Base-by-base conservation (phyloP, 139 green algal genomes). In the Tetradesmus obliquus region DNA sequence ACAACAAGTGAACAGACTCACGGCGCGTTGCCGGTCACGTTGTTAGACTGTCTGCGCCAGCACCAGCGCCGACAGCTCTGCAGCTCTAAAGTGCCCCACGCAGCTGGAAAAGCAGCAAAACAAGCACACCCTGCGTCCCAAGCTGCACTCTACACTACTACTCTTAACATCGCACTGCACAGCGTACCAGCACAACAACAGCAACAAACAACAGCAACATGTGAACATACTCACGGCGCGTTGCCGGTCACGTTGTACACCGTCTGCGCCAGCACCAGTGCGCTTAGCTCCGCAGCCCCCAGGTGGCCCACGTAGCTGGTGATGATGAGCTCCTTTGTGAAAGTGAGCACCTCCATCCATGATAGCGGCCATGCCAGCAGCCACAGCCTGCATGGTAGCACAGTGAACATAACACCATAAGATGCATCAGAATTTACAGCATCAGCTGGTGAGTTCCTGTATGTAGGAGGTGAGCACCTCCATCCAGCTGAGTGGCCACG, bases 191-290 rank as follows among this genome's bases (percentile, higher is more conserved):
- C n/a, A n/a, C n/a, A n/a, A n/a, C n/a, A n/a, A n/a, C n/a, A n/a
- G n/a, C n/a, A n/a, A n/a, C n/a, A n/a, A n/a, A n/a, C n/a, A n/a
- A n/a, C n/a, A n/a, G n/a, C 60, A 9, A 71, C 5, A 71, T 9
- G 10, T 71, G 60, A 12, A 3, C 17, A 55, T 1, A 76, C 84
- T 89, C 62, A 89, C 5, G 94, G 94, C 8, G 94, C 94, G 76
- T 96, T 96, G 55, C 94, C 94, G 69, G 83, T 92, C 22, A 96
- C 94, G 79, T 96, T 96, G 93, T 96, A 96, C 5, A 96, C 76
- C 0, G 94, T 96, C 51, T 95, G 95, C 2, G 93, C 91, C 51
- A 96, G 90, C 81, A 96, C 95, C 32, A 96, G 89, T 5, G 93
- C 94, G 0, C 91, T 94, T 20, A 96, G 91, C 87, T 95, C 92